Evolutionary conservation across 768 basidiomycete species (phyloP), one percentile per base, ranked within the genome.

Genomic region (Dentipellis fragilis): DNA sequence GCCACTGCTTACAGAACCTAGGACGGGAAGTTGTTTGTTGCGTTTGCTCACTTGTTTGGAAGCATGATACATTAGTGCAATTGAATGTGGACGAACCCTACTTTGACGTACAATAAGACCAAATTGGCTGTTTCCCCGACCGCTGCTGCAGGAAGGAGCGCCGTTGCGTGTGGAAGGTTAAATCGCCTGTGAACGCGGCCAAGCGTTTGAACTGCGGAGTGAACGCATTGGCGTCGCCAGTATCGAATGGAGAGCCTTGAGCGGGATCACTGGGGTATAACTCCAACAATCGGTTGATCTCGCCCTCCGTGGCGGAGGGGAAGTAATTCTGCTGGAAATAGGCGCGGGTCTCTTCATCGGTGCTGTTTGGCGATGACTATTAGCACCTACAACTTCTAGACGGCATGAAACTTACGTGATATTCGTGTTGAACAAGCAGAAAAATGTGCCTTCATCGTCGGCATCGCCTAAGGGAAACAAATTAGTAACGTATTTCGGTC

Each of bases 171-270:
- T 49, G 48, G 22, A 51, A 51, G 8, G 29, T 22, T 10, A 38
- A 42, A 55, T 76, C 74, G 1, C 74, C 73, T 47, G 66, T 65
- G 16, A 73, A 55, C 0, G 72, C 70, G 0, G 73, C 68, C 6
- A 74, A 56, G 3, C 75, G 69, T 56, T 75, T 75, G 60, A 64
- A 75, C 59, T 76, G 51, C 4, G 73, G 72, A 2, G 73, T 73
- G 46, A 40, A 7, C 9, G 52, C 34, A 39, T 58, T 47, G 16
- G 40, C 17, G 2, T 12, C 9, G 36, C 65, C 67, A 7, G 70
- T 66, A 10, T 60, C 61, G 48, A 63, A 69, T 4, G 68, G 68
- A 12, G 66, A 68, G 0, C 68, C 68, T 52, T 64, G 40, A 16
- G 61, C 29, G 52, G 45, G 23, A 45, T 63, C 54, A 17, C 51